phyloP scores from a whole-genome alignment of 352 stramenopile species.

The Saprolegnia parasitica region DNA sequence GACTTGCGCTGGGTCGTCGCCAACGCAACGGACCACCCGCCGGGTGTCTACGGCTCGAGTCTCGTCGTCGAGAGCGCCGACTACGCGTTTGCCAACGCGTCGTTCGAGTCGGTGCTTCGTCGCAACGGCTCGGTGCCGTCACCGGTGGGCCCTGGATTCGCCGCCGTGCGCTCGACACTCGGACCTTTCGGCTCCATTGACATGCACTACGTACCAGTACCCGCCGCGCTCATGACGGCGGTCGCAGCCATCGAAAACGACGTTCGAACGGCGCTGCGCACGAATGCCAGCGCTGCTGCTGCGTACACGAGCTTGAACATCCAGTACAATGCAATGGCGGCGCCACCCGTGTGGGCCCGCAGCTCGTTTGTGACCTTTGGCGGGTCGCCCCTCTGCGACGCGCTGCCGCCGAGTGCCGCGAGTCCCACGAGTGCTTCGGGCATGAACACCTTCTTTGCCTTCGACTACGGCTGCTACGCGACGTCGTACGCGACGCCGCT shows the following conservation, averaged over 20 bases:
- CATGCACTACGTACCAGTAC: neutral
- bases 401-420: neutral
- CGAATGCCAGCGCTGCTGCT: neutral
- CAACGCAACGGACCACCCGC: neutral
- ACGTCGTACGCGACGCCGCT: neutral
- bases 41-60: neutral
- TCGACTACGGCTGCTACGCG: neutral
- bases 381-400: neutral
- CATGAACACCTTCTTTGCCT: neutral
- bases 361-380: neutral
- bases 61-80: neutral
- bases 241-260: neutral
- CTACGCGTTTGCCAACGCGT: conserved; percentile 16
- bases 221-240: neutral
- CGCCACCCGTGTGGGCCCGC: neutral
- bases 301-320: neutral
- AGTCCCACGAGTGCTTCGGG: neutral
- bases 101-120: neutral
- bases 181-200: conserved; percentile 18
- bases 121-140: neutral
- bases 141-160: neutral
- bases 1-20: conserved; percentile 2
- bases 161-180: neutral
- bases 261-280: neutral
- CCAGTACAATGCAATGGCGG: conserved; percentile 1